Evolutionary conservation across 2,329 filamentous ascomycete species (phyloP).

Genomic region (Trichoderma arundinaceum): DNA sequence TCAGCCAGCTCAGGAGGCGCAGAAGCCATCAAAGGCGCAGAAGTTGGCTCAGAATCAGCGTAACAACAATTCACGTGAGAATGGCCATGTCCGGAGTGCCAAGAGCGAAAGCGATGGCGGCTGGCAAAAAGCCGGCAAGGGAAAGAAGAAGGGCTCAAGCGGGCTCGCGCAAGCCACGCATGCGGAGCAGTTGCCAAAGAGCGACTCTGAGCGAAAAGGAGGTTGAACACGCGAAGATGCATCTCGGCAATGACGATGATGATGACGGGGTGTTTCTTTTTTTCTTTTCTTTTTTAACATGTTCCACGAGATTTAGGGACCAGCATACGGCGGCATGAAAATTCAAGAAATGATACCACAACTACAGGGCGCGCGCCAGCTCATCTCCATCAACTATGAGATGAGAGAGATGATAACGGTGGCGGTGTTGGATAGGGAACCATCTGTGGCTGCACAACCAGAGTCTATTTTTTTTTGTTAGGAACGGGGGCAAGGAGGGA

Average conservation of each 20-base stretch:
- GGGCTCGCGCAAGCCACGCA: slow-evolving; percentile 42
- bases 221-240: slow-evolving; percentile 51
- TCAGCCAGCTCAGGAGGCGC: slow-evolving; percentile 33
- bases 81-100: slow-evolving; percentile 58
- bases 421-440: slow-evolving; percentile 30
- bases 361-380: neutral
- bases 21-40: slow-evolving; percentile 36
- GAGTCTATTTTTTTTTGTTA: neutral
- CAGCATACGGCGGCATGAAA: neutral
- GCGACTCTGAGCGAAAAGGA: slow-evolving; percentile 67
- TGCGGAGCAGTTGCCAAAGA: slow-evolving; percentile 61
- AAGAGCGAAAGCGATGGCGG: slow-evolving; percentile 61
- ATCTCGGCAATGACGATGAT: slow-evolving; percentile 1
- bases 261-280: slow-evolving; percentile 3
- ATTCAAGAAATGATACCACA: slow-evolving; percentile 17
- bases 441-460: neutral
- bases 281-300: neutral
- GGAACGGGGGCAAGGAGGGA: neutral
- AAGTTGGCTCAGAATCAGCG: slow-evolving; percentile 40
- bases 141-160: slow-evolving; percentile 52
- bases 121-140: slow-evolving; percentile 63
- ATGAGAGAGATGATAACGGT: neutral
- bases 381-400: slow-evolving; percentile 9
- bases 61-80: slow-evolving; percentile 52
- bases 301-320: neutral